phyloP scores from a whole-genome alignment of 1,139 yeast genomes.

The Debaryomycetaceae sp. region DNA sequence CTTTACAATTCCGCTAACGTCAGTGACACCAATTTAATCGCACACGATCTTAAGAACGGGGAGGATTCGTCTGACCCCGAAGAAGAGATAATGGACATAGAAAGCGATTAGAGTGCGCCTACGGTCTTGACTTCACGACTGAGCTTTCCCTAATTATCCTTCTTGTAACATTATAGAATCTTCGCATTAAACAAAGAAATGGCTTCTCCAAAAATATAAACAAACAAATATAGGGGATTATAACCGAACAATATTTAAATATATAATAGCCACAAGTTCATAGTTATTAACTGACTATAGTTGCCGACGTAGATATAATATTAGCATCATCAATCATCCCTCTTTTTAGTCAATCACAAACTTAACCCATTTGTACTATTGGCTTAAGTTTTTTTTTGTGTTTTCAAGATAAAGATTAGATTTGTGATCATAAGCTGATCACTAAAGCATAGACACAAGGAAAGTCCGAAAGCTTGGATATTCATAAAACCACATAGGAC shows the following conservation, averaged over 20 bases:
- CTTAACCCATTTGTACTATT: conserved; percentile 1
- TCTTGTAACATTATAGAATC: neutral
- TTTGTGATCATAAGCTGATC: neutral
- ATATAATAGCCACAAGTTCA: neutral
- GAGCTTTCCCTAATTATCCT: neutral
- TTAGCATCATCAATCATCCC: neutral
- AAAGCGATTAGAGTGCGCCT: conserved; percentile 39
- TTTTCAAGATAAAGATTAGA: neutral
- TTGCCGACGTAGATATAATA: neutral
- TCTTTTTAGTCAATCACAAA: conserved; percentile 1
- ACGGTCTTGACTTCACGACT: neutral
- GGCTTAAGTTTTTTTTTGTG: neutral
- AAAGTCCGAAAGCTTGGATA: no score
- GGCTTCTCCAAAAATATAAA: neutral
- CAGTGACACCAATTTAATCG: conserved; percentile 31
- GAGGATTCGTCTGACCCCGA: conserved; percentile 58
- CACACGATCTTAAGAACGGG: conserved; percentile 46
- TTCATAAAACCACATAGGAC: neutral
- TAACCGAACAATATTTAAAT: neutral
- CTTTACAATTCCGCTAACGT: neutral
- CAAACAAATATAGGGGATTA: neutral
- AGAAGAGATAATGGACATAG: conserved; percentile 63
- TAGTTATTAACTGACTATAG: neutral
- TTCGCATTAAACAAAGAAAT: neutral
- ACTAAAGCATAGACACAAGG: neutral